A percentile compares a stretch with the other conserved stretches of the same genome.
Conservation (phyloP, 148 eudicot species). For the Pouteria glomerata region DNA sequence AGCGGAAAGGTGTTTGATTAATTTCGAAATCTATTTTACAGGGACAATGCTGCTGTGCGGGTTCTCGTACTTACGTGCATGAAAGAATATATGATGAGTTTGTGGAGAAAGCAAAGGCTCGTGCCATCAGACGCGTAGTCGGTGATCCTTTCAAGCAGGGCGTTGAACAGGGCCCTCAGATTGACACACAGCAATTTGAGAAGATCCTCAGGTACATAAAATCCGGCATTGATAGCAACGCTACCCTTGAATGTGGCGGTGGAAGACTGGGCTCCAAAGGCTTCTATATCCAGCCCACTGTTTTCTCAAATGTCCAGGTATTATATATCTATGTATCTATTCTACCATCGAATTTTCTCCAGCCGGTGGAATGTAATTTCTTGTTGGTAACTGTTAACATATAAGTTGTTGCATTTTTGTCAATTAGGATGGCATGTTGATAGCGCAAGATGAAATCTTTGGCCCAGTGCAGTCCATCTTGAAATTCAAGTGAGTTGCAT, state of each 20-base stretch:
- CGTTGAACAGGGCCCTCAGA: constrained; percentile 89
- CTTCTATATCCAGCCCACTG: constrained; percentile 71
- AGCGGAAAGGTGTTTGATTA: too few species aligned
- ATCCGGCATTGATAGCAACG: constrained; percentile 58
- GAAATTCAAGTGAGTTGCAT: too few species aligned
- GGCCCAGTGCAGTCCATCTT: too few species aligned
- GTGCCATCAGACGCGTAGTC: constrained; percentile 56
- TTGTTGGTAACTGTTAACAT: neutral
- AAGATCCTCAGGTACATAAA: constrained; percentile 61
- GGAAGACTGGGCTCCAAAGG: constrained; percentile 59
- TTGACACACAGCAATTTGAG: constrained; percentile 61
- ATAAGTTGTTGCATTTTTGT: neutral
- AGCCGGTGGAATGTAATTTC: too few species aligned
- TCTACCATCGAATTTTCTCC: too few species aligned
- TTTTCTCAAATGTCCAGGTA: constrained; percentile 80
- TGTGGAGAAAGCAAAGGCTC: constrained; percentile 64
- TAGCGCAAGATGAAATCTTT: too few species aligned
- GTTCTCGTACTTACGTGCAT: constrained; percentile 74
- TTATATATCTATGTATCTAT: too few species aligned
- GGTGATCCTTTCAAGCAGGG: constrained; percentile 76
- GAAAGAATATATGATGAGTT: constrained; percentile 68
- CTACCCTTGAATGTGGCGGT: constrained; percentile 81
- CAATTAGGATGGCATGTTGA: too few species aligned
- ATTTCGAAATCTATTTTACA: constrained; percentile 15
- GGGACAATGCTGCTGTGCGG: too few species aligned